Evolutionary conservation across 129 eudicot genomes (phyloP), one percentile per base, ranked within the genome.

Genomic region (Cynara cardunculus): DNA sequence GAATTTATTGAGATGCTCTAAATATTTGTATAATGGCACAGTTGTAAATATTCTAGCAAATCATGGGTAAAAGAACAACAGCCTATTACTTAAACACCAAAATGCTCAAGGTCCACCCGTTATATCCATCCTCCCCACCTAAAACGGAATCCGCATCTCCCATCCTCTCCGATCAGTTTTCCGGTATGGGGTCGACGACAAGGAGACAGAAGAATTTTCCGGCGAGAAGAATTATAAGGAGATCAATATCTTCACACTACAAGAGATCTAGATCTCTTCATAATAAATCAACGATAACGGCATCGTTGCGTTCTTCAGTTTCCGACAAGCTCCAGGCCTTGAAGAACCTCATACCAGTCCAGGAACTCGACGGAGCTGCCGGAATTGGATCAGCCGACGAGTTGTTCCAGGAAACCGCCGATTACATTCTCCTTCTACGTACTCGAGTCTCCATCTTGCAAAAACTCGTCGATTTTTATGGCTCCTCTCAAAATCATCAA

Each of bases 361-460:
- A 82, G 9, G 69, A 75, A 75, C 44, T 30, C 69, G 70, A 12
- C 35, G 69, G 46, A 8, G 84, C 46, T 3, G 64, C 53, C 46
- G 80, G 27, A 5, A 87, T 78, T 14, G 44, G 73, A 9, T 84
- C 87, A n/a, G 64, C 89, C 5, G 95, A 88, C 34, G 74, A 76
- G 79, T 82, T 90, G 82, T 90, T 86, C 18, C 74, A 88, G 75
- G 87, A 88, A 80, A 90, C 95, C 0, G 95, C 95, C 24, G 84
- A 88, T 67, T 88, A 90, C 85, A 90, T 90, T 44, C 85, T 90
- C 1, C 86, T 80, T 16, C 83, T 89, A 30, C 84, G 79, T 26
- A 81, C 90, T 13, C 89, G 86, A 72, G 87, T 89, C 73, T 74
- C 85, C 44, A 68, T 89, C 31, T 53, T 89, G 81, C 89, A 89